Conservation (phyloP, 2,329 filamentous ascomycete species). For the Orbilia javanica region DNA sequence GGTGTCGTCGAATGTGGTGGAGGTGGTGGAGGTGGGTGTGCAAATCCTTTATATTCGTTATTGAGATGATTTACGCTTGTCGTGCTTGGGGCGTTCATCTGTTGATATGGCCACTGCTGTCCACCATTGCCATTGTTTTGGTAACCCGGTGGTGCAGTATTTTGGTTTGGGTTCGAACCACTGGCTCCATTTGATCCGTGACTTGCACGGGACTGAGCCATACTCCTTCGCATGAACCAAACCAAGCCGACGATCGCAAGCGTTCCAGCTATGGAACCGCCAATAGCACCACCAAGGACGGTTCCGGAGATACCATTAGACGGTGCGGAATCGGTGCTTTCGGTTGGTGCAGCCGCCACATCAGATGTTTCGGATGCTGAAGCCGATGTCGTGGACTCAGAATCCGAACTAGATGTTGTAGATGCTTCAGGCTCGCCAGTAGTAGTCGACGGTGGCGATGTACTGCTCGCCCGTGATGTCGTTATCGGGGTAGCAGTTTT, state of each 20-base stretch:
- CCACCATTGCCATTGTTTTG: slow-evolving; percentile 16
- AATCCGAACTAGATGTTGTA: background rate
- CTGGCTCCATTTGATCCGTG: slow-evolving; percentile 4
- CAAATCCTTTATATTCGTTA: slow-evolving; percentile 43
- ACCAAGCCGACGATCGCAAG: slow-evolving; percentile 48
- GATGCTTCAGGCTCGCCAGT: slow-evolving; percentile 6
- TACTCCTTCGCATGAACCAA: slow-evolving; percentile 48
- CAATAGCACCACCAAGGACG: slow-evolving; percentile 40
- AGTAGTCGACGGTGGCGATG: slow-evolving; percentile 20
- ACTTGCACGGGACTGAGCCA: slow-evolving; percentile 34
- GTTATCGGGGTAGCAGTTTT: slow-evolving; percentile 13
- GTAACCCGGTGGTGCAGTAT: background rate
- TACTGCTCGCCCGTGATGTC: slow-evolving; percentile 17
- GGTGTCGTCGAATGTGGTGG: background rate
- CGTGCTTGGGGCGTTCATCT: slow-evolving; percentile 40
- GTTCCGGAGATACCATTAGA: slow-evolving; percentile 10
- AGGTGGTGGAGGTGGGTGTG: background rate
- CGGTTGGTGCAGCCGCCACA: background rate
- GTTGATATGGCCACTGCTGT: slow-evolving; percentile 50
- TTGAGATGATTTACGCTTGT: slow-evolving; percentile 33
- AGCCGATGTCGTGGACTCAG: background rate
- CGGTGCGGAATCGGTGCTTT: slow-evolving; percentile 1
- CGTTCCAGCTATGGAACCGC: slow-evolving; percentile 40
- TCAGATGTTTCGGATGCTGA: background rate
- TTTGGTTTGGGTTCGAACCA: background rate